Evolutionary conservation across 1,284 basidiomycete genomes (phyloP).

Genomic region (Coriolopsis trogii): DNA sequence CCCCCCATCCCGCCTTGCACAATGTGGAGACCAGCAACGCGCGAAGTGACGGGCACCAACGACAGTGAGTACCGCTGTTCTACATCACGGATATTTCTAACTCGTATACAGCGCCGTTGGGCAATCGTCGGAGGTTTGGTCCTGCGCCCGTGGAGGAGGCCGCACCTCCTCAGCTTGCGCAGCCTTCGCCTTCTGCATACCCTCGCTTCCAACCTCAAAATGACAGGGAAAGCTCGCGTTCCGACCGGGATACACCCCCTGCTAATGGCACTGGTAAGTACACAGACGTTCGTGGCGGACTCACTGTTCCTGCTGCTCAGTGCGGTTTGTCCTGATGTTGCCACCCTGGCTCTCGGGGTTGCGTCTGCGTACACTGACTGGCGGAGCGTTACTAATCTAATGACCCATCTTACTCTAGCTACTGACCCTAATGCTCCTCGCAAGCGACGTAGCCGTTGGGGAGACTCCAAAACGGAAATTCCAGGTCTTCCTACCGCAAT

Average conservation of each 20-base stretch:
- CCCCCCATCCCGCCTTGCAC: conserved; percentile 41
- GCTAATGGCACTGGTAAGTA: conserved; percentile 38
- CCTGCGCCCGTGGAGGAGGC: conserved; percentile 77
- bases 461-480: conserved; percentile 86
- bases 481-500: conserved; percentile 93
- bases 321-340: no score
- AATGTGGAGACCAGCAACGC: conserved; percentile 90
- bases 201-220: conserved; percentile 65
- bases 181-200: conserved; percentile 82
- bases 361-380: conserved; percentile 13
- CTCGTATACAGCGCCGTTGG: conserved; percentile 65
- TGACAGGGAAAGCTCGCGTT: conserved; percentile 48
- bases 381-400: conserved; percentile 25
- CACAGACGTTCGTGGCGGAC: conserved; percentile 14
- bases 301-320: conserved; percentile 24
- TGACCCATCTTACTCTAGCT: conserved; percentile 52
- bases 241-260: conserved; percentile 50
- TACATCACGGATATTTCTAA: conserved; percentile 21
- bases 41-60: conserved; percentile 83
- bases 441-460: conserved; percentile 95
- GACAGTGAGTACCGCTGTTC: conserved; percentile 53
- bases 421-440: conserved; percentile 81
- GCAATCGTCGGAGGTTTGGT: conserved; percentile 86
- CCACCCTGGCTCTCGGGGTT: conserved; percentile 14
- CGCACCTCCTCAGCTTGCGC: conserved; percentile 79